Evolutionary conservation across 106 monocot species (phyloP).

Genomic region (Dendrobium catenatum): DNA sequence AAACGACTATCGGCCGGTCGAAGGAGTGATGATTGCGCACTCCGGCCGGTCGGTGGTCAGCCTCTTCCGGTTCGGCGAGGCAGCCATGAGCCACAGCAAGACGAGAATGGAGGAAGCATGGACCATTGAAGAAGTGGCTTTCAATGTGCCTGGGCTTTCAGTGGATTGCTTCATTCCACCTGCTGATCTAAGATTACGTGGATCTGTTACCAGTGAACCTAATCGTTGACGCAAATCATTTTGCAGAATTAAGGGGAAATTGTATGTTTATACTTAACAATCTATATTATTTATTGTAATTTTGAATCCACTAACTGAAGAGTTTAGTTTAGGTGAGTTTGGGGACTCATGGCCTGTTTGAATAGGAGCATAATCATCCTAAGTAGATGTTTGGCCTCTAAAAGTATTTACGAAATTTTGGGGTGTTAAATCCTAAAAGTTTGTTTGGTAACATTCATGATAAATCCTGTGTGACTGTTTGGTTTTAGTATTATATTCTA

Average conservation of each 20-base stretch:
- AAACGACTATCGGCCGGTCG: slow-evolving; percentile 4
- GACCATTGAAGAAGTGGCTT: slow-evolving; percentile 14
- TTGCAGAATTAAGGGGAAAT: not conserved
- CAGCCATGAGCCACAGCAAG: slow-evolving; percentile 16
- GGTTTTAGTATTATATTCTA: no score
- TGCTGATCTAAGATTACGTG: not conserved
- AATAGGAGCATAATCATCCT: no score
- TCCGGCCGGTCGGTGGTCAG: slow-evolving; percentile 15
- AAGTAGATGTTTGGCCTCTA: no score
- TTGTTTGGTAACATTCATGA: no score
- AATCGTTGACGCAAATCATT: no score
- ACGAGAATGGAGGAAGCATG: slow-evolving; percentile 14
- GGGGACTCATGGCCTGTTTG: no score
- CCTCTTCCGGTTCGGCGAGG: slow-evolving; percentile 12
- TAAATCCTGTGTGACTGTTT: no score
- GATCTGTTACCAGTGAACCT: not conserved
- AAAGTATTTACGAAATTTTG: no score
- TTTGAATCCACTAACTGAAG: not conserved
- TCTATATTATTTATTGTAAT: not conserved
- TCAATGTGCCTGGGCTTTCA: slow-evolving; percentile 13
- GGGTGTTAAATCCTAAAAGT: no score
- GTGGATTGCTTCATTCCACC: slow-evolving; percentile 15
- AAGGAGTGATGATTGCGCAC: slow-evolving; percentile 14
- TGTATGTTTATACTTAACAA: not conserved
- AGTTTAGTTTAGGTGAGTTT: not conserved